A percentile compares a stretch with the other conserved stretches of the same genome.
Conservation (phyloP, 2,329 filamentous ascomycete species). For the Ceratocystis ficicola region DNA sequence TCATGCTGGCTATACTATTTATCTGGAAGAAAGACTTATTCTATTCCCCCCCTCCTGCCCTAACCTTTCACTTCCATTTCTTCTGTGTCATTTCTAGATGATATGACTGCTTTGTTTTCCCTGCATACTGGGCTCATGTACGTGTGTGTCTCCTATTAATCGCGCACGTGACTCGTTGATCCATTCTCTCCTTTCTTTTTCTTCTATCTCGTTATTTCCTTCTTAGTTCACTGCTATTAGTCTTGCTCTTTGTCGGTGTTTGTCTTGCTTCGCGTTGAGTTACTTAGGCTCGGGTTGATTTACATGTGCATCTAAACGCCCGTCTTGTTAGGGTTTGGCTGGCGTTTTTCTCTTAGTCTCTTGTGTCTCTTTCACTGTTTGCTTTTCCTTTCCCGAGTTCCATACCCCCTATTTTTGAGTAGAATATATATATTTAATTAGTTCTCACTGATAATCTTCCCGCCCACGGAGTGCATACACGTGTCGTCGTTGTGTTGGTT, state of each 20-base stretch:
- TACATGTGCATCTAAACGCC: constrained; percentile 7
- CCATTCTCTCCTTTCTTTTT: constrained; percentile 11
- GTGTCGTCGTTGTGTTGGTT: not conserved
- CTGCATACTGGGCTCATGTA: constrained; percentile 7
- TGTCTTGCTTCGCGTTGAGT: constrained; percentile 18
- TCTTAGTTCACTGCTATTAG: not conserved
- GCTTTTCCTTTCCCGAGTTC: too few relatives aligned
- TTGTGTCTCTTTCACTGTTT: not conserved
- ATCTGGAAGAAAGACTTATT: not conserved
- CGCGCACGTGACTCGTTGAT: too few relatives aligned
- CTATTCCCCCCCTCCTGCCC: not conserved
- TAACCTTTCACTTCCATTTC: not conserved
- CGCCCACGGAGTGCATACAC: too few relatives aligned
- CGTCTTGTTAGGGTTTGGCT: not conserved
- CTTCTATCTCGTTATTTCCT: not conserved
- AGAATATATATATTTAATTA: constrained; percentile 1
- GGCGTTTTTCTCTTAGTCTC: not conserved
- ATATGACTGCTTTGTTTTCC: not conserved
- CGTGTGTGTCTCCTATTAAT: too few relatives aligned
- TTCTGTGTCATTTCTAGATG: not conserved
- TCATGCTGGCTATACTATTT: constrained; percentile 4
- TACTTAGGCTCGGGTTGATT: constrained; percentile 3
- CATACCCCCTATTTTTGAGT: not conserved
- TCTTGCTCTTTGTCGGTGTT: constrained; percentile 21
- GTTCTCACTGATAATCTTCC: not conserved